Evolutionary conservation across 352 stramenopile genomes (phyloP), one percentile per base, ranked within the genome.

Genomic region (Phytophthora europaea): DNA sequence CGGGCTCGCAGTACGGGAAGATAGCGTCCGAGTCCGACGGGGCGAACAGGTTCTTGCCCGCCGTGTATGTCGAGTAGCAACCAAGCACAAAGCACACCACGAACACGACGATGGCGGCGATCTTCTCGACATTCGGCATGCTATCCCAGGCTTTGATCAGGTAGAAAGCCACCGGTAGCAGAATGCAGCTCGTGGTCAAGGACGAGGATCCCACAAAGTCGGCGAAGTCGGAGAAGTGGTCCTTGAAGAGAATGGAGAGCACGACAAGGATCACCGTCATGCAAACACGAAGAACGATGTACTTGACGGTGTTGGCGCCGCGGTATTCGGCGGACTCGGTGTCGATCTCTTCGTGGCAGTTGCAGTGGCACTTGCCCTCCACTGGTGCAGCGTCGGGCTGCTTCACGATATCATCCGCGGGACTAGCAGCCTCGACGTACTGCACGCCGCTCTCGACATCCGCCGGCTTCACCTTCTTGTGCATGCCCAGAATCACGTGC

Each of bases 201-300:
- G 76, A 79, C 36, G 80, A 85, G 6, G 80, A 81, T 18, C 80
- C 75, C 26, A 84, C 75, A 34, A 87, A 88, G 58, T 84, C 76
- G n/a, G 76, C 74, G 52, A 88, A 75, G 62, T 85, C 78, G 4
- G 80, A 76, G 65, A 88, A 85, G 33, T 83, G 72, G 58, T 88
- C 74, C 55, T 82, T 71, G 45, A 88, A 73, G 1, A 85, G 57
- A 28, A 88, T 78, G 4, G 80, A 79, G 50, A 78, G 52, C 48
- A 84, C 62, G 4, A 84, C 76, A 12, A 83, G 56, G 59, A 89
- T 61, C 36, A 80, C 73, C 2, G 87, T 80, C 5, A 90, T 80
- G 13, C 73, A 71, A 23, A 88, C 65, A 16, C 82, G 80, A 15
- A 89, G 67, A 5, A 76, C 47, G 6, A 83, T 43, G 70, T 84